phyloP scores from a whole-genome alignment of 345 rosid genomes.

The Camelina laxa region DNA sequence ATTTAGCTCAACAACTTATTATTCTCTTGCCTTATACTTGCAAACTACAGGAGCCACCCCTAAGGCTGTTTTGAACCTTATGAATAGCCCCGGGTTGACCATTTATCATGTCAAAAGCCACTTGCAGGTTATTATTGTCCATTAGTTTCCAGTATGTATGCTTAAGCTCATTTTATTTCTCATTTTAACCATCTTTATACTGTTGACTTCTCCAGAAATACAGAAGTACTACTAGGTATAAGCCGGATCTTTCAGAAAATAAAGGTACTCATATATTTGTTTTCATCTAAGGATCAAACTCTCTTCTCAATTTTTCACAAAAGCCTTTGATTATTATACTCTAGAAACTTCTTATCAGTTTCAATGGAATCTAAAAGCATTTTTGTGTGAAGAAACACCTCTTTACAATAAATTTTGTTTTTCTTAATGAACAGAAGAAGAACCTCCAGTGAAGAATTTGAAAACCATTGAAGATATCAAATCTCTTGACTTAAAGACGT shows the following conservation, averaged over 20 bases:
- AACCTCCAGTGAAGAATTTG: conserved; percentile 58
- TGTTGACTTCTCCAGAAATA: conserved; percentile 70
- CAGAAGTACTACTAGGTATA: conserved; percentile 77
- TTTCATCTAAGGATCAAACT: conserved; percentile 5
- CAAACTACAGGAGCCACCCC: conserved; percentile 85
- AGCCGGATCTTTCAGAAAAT: conserved; percentile 75
- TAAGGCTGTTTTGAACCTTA: conserved; percentile 82
- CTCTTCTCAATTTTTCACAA: background rate
- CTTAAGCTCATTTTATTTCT: conserved; percentile 1
- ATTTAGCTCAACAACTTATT: conserved; percentile 26
- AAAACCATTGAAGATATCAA: conserved; percentile 64
- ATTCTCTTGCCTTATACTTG: conserved; percentile 20
- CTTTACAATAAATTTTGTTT: conserved; percentile 6
- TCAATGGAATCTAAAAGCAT: background rate
- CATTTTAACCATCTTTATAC: conserved; percentile 1
- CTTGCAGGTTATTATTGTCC: conserved; percentile 65
- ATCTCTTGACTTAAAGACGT: conserved; percentile 80
- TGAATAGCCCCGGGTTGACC: conserved; percentile 78
- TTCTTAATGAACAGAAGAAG: conserved; percentile 52
- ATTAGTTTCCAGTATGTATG: conserved; percentile 14
- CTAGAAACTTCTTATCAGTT: background rate
- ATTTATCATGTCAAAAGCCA: conserved; percentile 99
- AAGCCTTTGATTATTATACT: conserved; percentile 8
- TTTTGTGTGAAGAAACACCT: background rate
- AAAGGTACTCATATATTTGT: conserved; percentile 28